phyloP scores from a whole-genome alignment of 345 rosid species.

The Erucastrum elatum region DNA sequence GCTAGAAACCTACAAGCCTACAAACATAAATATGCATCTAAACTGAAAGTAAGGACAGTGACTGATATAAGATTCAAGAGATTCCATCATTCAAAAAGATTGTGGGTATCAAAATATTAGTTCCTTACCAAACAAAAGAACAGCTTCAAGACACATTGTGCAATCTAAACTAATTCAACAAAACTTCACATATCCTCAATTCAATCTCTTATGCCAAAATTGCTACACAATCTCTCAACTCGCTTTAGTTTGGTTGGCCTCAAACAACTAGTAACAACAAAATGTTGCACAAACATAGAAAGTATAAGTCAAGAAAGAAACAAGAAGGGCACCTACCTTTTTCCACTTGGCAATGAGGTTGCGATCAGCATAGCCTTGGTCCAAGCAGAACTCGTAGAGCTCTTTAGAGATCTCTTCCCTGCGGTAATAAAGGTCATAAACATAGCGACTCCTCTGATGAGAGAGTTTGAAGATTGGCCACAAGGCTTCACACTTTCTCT shows the following conservation, averaged over 20 bases:
- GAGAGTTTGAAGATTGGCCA: constrained; percentile 83
- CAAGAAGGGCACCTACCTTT: constrained; percentile 31
- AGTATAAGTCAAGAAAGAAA: no score
- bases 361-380: constrained; percentile 66
- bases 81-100: neutral
- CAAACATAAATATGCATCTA: neutral
- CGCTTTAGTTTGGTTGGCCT: no score
- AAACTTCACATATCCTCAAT: neutral
- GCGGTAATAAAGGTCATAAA: constrained; percentile 62
- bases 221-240: no score
- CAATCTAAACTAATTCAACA: neutral
- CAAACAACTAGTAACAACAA: neutral
- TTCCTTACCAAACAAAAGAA: neutral
- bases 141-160: neutral
- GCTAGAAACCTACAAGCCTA: neutral
- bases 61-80: no score
- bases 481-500: constrained; percentile 73
- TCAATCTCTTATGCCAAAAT: neutral
- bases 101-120: neutral
- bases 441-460: constrained; percentile 72
- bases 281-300: neutral
- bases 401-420: constrained; percentile 74
- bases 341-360: constrained; percentile 79
- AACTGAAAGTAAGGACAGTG: no score
- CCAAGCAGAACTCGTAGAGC: constrained; percentile 73